Base-by-base conservation (phyloP, 208 protist species). In the Leptomonas pyrrhocoris region DNA sequence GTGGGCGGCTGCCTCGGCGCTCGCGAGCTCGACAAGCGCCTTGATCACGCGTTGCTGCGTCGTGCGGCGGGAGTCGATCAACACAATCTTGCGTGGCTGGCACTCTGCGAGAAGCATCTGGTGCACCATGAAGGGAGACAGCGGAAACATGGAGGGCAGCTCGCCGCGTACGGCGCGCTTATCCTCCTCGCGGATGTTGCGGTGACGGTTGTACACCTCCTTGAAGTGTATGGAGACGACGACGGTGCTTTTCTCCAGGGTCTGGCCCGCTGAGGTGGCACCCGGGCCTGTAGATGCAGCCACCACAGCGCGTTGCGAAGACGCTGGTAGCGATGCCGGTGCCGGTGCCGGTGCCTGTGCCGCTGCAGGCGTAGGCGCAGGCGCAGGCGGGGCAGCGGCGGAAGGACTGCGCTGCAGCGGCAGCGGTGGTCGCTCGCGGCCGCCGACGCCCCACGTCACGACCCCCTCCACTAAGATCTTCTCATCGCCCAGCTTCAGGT, bases 391-490 rank as follows among this genome's bases (percentile, higher is more conserved):
- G n/a, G n/a, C n/a, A n/a, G n/a, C n/a, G n/a, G n/a, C n/a, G n/a
- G n/a, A n/a, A n/a, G n/a, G n/a, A n/a, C n/a, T n/a, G n/a, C n/a
- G 51, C 15, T 56, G 51, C 5, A 16, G 7, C 49, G 19, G 54
- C 30, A 21, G 34, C 16, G n/a, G 27, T 21, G 18, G 55, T 38
- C 68, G 68, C 34, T 53, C 53, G 12, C 53, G 64, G 23, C 57
- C 61, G 8, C 61, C 53, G 12, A 18, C 43, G 2, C 61, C 57
- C 57, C 68, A 74, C 53, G 65, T 71, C 36, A 88, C 66, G 28
- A 88, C 74, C 4, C 86, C 82, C 59, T 91, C 82, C 13, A 91
- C 77, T 1, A 91, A 57, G n/a, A 91, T 34, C 18, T 73, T 69
- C 27, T 86, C 67, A 15, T 60, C 67, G n/a, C 81, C 81, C 27